A percentile compares a stretch with the other conserved stretches of the same genome.
phyloP scores from a whole-genome alignment of 2,329 filamentous ascomycete genomes.

The Fusarium solani-melongenae region DNA sequence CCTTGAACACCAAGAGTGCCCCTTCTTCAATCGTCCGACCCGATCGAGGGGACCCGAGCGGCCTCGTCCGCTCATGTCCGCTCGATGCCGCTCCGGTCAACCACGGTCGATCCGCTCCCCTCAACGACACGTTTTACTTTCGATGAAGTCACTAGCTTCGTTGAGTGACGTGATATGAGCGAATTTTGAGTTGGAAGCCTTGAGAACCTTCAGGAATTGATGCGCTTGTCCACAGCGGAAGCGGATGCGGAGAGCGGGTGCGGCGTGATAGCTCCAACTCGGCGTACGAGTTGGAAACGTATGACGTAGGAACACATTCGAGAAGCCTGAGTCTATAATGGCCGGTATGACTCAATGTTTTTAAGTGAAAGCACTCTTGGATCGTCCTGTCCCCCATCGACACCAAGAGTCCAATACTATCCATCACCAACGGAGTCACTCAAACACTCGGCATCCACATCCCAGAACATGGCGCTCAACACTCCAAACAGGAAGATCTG shows the following conservation, averaged over 20 bases:
- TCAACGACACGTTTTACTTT: not conserved
- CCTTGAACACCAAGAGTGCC: not conserved
- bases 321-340: not conserved
- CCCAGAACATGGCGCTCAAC: not conserved
- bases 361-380: not conserved
- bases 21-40: not conserved
- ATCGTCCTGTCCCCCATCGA: not conserved
- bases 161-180: not conserved
- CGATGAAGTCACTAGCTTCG: not conserved
- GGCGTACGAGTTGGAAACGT: not conserved
- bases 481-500: not conserved
- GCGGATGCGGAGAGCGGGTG: not conserved
- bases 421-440: not conserved
- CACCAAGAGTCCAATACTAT: not conserved
- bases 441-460: not conserved
- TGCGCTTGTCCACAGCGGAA: not conserved
- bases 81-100: not conserved
- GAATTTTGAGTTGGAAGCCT: not conserved
- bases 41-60: not conserved
- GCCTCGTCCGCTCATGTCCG: not conserved
- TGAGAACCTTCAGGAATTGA: not conserved
- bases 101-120: not conserved
- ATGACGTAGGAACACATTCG: not conserved
- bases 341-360: not conserved
- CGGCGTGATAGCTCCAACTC: not conserved